Evolutionary conservation across 495 filamentous ascomycete genomes (phyloP), one percentile per base, ranked within the genome.

Genomic region (Daldinia vernicosa): DNA sequence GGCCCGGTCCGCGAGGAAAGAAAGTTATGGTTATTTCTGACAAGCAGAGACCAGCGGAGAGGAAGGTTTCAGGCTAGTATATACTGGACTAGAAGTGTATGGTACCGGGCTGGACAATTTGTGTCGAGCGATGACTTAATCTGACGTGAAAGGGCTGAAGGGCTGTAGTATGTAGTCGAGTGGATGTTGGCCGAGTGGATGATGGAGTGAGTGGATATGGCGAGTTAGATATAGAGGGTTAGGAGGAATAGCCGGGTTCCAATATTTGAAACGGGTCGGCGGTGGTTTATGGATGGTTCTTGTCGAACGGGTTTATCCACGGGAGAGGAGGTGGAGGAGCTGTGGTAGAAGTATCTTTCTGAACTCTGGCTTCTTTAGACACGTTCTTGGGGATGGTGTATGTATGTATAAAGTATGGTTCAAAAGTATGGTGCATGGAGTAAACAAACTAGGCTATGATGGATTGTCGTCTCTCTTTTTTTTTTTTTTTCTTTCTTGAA

Each of bases 141-240:
- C 56, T 69, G 62, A 73, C 70, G 70, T 61, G 70, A 72, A 73
- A 43, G 50, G 63, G 67, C 64, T 67, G 58, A 58, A 62, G 61
- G 54, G 43, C 53, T 54, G 33, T 28, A 47, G 17, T 53, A 30
- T 35, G 33, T 35, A 39, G 63, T 47, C 37, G 43, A 53, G 51
- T 37, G 17, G 50, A 19, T 60, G 58, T 53, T 53, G 55, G 15
- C 27, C 52, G 27, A 55, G 52, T 55, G 12, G 52, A 32, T 55
- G 52, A 33, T 26, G 32, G 32, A 39, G 37, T 35, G 37, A 37
- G 50, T 68, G 57, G 57, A 43, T 54, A 43, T 47, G 15, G 53
- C 30, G 37, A 33, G 53, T 56, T 56, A 22, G 53, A 56, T 35
- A 35, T 56, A n/a, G 53, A 56, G 30, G 30, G 19, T 40, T 17